Evolutionary conservation across 257 asterid genomes (phyloP).

Genomic region (Anisodus acutangulus): DNA sequence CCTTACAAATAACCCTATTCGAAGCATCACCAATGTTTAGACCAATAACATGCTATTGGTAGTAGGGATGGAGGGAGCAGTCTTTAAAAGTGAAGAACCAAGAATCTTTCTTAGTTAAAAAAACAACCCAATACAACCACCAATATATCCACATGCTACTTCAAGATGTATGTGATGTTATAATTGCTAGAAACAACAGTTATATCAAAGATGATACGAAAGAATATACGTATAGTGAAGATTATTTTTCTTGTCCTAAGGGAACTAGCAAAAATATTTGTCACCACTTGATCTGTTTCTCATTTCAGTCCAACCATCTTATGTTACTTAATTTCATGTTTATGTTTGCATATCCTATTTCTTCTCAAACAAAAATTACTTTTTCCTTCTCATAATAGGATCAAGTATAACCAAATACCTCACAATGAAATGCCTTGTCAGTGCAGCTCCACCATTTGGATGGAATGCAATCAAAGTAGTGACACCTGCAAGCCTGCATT

Average conservation of each 20-base stretch:
- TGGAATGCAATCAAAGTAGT: slow-evolving; percentile 71
- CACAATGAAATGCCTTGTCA: slow-evolving; percentile 57
- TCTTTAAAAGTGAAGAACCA: not conserved
- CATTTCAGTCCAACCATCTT: not conserved
- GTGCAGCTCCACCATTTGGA: slow-evolving; percentile 88
- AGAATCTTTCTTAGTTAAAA: not conserved
- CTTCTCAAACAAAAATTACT: not conserved
- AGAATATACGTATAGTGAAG: not conserved
- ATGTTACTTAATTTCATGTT: not conserved
- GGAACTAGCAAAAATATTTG: not conserved
- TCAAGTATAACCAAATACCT: slow-evolving; percentile 49
- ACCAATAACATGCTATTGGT: not conserved
- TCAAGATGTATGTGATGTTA: slow-evolving; percentile 1
- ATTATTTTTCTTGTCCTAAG: not conserved
- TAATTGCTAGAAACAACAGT: slow-evolving; percentile 17
- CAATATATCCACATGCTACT: not conserved
- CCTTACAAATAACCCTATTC: not conserved
- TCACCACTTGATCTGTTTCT: not conserved
- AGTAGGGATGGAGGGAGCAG: not conserved
- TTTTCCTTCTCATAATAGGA: not conserved
- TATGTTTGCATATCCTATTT: not conserved
- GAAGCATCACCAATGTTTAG: slow-evolving; percentile 16
- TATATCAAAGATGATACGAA: not conserved
- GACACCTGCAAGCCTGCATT: slow-evolving; percentile 72
- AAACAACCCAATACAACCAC: not conserved